Evolutionary conservation across 1,284 basidiomycete species (phyloP).

Genomic region (Psilocybe mexicana): DNA sequence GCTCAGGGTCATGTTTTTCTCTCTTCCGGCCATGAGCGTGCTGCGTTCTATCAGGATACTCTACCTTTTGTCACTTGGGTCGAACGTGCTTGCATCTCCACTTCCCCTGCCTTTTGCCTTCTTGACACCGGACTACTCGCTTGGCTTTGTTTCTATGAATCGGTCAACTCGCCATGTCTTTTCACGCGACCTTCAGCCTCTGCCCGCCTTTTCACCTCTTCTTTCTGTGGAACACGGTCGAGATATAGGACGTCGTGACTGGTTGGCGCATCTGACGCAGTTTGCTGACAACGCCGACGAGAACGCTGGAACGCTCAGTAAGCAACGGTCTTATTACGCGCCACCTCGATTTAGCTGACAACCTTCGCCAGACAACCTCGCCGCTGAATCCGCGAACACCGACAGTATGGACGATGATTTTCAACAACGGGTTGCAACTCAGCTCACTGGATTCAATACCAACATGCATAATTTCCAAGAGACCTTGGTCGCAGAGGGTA

Average conservation of each 20-base stretch:
- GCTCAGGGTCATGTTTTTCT: constrained; percentile 35
- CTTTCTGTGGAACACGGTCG: constrained; percentile 2
- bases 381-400: constrained; percentile 31
- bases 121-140: constrained; percentile 27
- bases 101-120: constrained; percentile 34
- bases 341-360: neutral
- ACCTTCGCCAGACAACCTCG: constrained; percentile 34
- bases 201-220: constrained; percentile 1
- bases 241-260: constrained; percentile 1
- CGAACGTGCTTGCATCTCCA: constrained; percentile 32
- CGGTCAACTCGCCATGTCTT: constrained; percentile 13
- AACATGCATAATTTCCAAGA: constrained; percentile 40
- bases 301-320: constrained; percentile 20
- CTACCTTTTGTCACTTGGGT: constrained; percentile 25
- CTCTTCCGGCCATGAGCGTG: constrained; percentile 17
- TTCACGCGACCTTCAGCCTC: constrained; percentile 13
- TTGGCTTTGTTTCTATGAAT: constrained; percentile 25
- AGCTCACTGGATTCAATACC: constrained; percentile 40
- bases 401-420: constrained; percentile 36
- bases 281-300: constrained; percentile 13
- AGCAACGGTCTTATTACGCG: neutral
- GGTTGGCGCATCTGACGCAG: constrained; percentile 6
- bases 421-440: constrained; percentile 37
- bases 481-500: constrained; percentile 34
- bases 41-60: constrained; percentile 39